These are phyloP conservation scores for Viola odorata DNA, from an alignment of 345 rosid genomes.

Conservation along the genomic window DNA sequence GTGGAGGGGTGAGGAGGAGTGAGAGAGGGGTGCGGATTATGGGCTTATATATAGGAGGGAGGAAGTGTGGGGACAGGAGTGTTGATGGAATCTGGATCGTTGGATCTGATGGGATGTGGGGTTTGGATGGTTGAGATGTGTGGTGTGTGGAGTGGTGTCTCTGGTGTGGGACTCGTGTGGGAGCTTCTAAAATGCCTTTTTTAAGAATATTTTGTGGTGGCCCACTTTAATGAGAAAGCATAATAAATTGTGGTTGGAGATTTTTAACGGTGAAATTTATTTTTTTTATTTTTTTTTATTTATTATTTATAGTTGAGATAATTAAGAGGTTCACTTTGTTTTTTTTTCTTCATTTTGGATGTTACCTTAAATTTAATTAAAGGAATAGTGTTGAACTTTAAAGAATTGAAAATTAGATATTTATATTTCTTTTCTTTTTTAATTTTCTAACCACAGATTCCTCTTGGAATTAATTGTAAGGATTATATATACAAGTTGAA, in stretches of 20 bases:
- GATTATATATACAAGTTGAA: too few species aligned
- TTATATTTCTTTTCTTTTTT: too few species aligned
- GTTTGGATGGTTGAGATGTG: slow-evolving; percentile 17
- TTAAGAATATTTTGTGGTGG: slow-evolving; percentile 1
- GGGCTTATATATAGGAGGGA: slow-evolving; percentile 17
- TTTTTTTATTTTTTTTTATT: background rate
- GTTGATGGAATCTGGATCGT: slow-evolving; percentile 10
- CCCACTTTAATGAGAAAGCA: slow-evolving; percentile 3
- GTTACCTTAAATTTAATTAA: background rate
- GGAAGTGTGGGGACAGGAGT: slow-evolving; percentile 7
- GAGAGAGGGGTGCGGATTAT: background rate
- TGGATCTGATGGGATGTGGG: background rate
- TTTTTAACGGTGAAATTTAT: background rate
- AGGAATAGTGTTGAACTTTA: too few species aligned
- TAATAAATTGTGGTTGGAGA: background rate
- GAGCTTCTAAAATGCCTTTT: background rate
- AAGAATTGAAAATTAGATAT: too few species aligned
- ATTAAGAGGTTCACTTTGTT: background rate
- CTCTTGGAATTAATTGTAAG: too few species aligned
- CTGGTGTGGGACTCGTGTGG: background rate
- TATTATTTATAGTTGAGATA: background rate
- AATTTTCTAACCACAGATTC: too few species aligned
- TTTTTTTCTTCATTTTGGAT: background rate
- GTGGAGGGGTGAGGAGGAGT: background rate
- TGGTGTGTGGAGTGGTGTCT: background rate